These are phyloP conservation scores for Mycena sanguinolenta DNA, from an alignment of 768 basidiomycete species.

Conservation along the genomic window DNA sequence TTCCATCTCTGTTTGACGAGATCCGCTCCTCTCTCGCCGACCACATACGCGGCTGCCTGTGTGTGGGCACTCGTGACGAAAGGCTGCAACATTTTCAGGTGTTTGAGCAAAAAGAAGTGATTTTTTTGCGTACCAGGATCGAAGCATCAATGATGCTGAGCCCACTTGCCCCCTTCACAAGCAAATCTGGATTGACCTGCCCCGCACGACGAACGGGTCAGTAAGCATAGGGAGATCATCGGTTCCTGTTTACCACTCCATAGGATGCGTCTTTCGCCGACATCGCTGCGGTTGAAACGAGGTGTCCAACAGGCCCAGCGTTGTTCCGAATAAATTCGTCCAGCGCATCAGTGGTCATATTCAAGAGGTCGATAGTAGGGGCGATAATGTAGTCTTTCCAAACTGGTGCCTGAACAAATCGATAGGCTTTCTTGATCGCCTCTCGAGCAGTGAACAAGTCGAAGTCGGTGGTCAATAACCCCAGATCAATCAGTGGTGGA, in stretches of 20 bases:
- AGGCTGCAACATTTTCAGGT: background rate
- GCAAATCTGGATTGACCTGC: background rate
- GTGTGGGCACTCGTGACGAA: background rate
- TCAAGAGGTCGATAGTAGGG: background rate
- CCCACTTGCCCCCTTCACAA: background rate
- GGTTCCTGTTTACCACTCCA: background rate
- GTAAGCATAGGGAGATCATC: background rate
- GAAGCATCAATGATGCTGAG: background rate
- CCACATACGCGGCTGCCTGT: too few species aligned
- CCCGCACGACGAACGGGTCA: background rate
- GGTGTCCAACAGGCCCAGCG: background rate
- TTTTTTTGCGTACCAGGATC: background rate
- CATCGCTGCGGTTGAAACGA: background rate
- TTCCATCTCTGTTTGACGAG: background rate
- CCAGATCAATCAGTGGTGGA: slow-evolving; percentile 33
- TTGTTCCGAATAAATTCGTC: background rate
- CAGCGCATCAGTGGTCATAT: background rate
- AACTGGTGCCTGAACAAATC: background rate
- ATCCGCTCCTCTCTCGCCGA: background rate
- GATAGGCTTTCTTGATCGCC: background rate
- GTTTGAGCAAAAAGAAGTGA: background rate
- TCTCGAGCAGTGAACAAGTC: slow-evolving; percentile 24
- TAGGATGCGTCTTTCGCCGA: too few species aligned
- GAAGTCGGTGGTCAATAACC: too few species aligned
- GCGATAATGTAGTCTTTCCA: background rate